Percentiles rank a stretch among this genome's conserved stretches.
These are phyloP conservation scores for Phytophthora europaea DNA, from an alignment of 352 stramenopile species.

Conservation along the genomic window DNA sequence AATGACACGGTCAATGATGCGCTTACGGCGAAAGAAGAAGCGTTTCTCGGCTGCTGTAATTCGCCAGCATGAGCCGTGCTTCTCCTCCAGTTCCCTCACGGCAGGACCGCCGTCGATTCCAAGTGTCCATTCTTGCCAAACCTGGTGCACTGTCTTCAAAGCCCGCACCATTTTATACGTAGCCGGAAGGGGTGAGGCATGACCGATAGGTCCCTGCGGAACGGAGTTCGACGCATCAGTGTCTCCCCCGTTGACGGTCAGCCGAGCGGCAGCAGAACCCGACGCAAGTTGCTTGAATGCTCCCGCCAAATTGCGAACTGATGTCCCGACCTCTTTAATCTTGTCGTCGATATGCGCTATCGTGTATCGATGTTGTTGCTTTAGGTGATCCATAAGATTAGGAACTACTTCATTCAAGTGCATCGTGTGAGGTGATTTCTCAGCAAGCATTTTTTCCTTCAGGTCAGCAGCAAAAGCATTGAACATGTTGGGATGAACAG, in stretches of 20 bases:
- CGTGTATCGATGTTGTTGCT: constrained; percentile 8
- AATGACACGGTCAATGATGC: constrained; percentile 14
- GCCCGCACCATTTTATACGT: constrained; percentile 3
- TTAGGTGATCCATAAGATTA: constrained; percentile 13
- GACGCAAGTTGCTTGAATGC: background rate
- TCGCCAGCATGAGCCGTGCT: background rate
- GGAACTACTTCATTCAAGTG: constrained; percentile 8
- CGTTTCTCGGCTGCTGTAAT: constrained; percentile 12
- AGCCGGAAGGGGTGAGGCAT: background rate
- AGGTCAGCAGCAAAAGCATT: background rate
- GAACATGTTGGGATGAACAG: background rate
- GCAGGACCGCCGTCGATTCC: constrained; percentile 6
- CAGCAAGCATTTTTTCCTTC: constrained; percentile 6
- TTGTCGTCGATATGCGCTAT: constrained; percentile 10
- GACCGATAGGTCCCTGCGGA: background rate
- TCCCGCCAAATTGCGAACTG: background rate
- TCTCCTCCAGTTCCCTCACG: constrained; percentile 1
- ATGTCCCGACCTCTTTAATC: constrained; percentile 7
- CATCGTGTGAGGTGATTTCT: constrained; percentile 3
- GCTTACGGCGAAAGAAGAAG: constrained; percentile 6
- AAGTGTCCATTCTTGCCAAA: constrained; percentile 8
- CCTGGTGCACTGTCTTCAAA: constrained; percentile 14
- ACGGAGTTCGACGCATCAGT: background rate
- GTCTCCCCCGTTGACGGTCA: constrained; percentile 7
- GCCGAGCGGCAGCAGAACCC: background rate